Evolutionary conservation across 208 protist genomes (phyloP), one percentile per base, ranked within the genome.

Genomic region (Trypanosoma lewisi): DNA sequence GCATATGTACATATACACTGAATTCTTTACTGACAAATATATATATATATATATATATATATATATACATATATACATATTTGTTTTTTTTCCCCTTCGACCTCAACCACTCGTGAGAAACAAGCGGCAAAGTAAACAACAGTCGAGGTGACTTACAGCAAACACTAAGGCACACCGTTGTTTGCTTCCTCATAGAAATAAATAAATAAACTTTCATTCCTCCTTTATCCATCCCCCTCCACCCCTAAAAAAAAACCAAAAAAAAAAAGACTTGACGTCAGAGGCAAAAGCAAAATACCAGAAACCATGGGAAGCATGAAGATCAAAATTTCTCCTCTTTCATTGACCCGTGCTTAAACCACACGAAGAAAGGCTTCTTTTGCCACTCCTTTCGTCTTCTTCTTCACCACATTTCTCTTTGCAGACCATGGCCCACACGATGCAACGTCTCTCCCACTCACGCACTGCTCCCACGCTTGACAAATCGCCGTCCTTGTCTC

Each of bases 31-130:
- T 14, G 7, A 41, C 14, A 7, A 16, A 41, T 41, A 7, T 41
- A 23, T 23, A 5, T 49, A 49, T 23, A 8, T 23, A 49, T 23
- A 49, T 23, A 49, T 23, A 49, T 34, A 55, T 55, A 55, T 55
- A 55, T 55, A 55, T 49, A 49, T 49, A 49, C 21, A 49, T 49
- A 49, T 49, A 49, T 49, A 14, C 6, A 49, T 8, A 49, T 55
- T 23, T n/a, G n/a, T 21, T 23, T 51, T 23, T n/a, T 51, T n/a
- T n/a, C n/a, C n/a, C n/a, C n/a, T n/a, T n/a, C n/a, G n/a, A n/a
- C n/a, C n/a, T n/a, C 50, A 39, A 7, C 7, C 45, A 8, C 23
- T 51, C 7, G 23, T 28, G 19, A 9, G 21, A 49, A 49, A 49
- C 9, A 23, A 49, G 21, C 7, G n/a, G 21, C 19, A 49, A 27